phyloP scores from a whole-genome alignment of 2,329 filamentous ascomycete genomes.

The Aspergillus persii region DNA sequence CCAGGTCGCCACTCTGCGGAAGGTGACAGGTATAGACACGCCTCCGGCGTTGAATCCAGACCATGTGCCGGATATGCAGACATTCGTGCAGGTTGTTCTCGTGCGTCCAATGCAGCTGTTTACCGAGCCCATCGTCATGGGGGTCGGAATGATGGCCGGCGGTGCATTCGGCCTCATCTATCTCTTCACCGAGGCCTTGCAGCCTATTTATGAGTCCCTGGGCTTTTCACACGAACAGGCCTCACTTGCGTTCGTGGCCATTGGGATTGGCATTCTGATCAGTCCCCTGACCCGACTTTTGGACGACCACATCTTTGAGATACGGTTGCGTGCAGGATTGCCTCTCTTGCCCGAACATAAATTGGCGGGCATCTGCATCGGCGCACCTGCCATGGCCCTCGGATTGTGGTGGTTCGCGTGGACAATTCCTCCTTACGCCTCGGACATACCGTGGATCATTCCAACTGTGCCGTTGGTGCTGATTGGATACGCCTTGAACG shows the following conservation, averaged over 20 bases:
- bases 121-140: constrained; percentile 48
- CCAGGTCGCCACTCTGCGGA: constrained; percentile 32
- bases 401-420: constrained; percentile 49
- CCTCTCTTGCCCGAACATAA: constrained; percentile 46
- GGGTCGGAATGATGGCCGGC: constrained; percentile 44
- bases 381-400: constrained; percentile 43
- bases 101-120: constrained; percentile 42
- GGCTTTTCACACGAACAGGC: constrained; percentile 32
- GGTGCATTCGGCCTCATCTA: constrained; percentile 48
- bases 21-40: constrained; percentile 23
- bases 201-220: constrained; percentile 38
- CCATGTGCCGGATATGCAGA: constrained; percentile 34
- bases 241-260: constrained; percentile 41
- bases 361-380: constrained; percentile 46
- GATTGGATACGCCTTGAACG: constrained; percentile 48
- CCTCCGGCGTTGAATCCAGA: constrained; percentile 40
- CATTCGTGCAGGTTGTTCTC: constrained; percentile 40
- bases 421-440: constrained; percentile 44
- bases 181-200: constrained; percentile 47
- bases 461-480: constrained; percentile 40
- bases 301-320: constrained; percentile 36
- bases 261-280: constrained; percentile 38
- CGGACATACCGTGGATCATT: constrained; percentile 37
- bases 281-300: constrained; percentile 43
- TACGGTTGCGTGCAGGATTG: constrained; percentile 17